A percentile compares a stretch with the other conserved stretches of the same genome.
These are phyloP conservation scores for Plasmopara muralis DNA, from an alignment of 352 stramenopile species.

Conservation along the genomic window DNA sequence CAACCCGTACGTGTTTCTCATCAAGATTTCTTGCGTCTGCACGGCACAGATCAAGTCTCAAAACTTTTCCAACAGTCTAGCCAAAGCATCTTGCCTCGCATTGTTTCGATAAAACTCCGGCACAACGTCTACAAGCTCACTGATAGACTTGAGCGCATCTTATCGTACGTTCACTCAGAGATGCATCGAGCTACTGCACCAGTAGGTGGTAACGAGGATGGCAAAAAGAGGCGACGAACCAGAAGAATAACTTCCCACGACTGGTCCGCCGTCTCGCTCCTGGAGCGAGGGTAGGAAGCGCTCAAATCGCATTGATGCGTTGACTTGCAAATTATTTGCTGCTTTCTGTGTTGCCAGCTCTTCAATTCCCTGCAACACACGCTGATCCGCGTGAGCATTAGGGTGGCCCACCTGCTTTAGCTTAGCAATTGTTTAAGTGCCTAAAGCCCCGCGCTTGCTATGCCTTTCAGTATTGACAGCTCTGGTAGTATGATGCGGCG, in stretches of 20 bases:
- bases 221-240: constrained; percentile 58
- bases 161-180: constrained; percentile 66
- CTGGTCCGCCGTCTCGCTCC: constrained; percentile 60
- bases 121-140: constrained; percentile 48
- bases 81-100: constrained; percentile 45
- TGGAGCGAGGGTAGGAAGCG: constrained; percentile 65
- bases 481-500: constrained; percentile 65
- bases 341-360: constrained; percentile 47
- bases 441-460: constrained; percentile 41
- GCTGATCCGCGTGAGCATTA: constrained; percentile 72
- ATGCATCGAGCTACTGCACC: constrained; percentile 73
- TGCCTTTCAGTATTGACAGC: constrained; percentile 71
- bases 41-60: constrained; percentile 56
- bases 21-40: constrained; percentile 60
- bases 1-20: constrained; percentile 76
- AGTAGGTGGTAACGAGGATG: constrained; percentile 67
- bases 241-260: constrained; percentile 60
- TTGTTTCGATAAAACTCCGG: constrained; percentile 50
- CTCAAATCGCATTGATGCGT: constrained; percentile 66
- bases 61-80: constrained; percentile 74
- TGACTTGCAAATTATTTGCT: constrained; percentile 54
- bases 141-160: constrained; percentile 68
- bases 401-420: constrained; percentile 66
- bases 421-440: constrained; percentile 59
- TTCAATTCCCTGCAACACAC: constrained; percentile 52